phyloP scores from a whole-genome alignment of 2,329 filamentous ascomycete species.

The Fusarium annulatum region DNA sequence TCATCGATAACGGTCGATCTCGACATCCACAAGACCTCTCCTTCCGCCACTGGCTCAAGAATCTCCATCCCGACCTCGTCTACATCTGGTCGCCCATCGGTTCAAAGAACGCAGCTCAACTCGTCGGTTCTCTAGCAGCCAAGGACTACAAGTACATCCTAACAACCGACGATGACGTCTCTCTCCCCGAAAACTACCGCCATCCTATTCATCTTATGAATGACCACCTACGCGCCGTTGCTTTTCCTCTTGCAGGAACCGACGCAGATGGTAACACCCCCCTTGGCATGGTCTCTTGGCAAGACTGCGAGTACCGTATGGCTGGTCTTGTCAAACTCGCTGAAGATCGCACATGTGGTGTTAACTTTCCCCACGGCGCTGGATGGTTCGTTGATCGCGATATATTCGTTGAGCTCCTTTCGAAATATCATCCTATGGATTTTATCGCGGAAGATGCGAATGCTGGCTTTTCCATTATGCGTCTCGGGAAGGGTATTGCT shows the following conservation, averaged over 20 bases:
- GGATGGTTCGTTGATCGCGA: constrained; percentile 10
- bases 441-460: constrained; percentile 2
- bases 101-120: constrained; percentile 1
- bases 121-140: not conserved
- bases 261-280: not conserved
- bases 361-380: constrained; percentile 1
- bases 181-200: not conserved
- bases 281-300: constrained; percentile 1
- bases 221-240: not conserved
- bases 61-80: not conserved
- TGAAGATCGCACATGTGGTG: not conserved
- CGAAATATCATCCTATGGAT: constrained; percentile 7
- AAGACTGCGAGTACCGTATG: constrained; percentile 4
- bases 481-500: not conserved
- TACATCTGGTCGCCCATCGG: constrained; percentile 12
- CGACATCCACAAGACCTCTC: not conserved
- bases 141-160: constrained; percentile 5
- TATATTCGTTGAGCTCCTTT: not conserved
- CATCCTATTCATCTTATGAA: not conserved
- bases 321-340: constrained; percentile 2
- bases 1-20: constrained; percentile 2
- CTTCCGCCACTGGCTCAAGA: constrained; percentile 1
- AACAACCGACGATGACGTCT: constrained; percentile 7
- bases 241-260: not conserved
- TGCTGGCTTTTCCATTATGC: constrained; percentile 6